Evolutionary conservation across 2,329 filamentous ascomycete species (phyloP).

Genomic region (Cytospora chrysosperma): DNA sequence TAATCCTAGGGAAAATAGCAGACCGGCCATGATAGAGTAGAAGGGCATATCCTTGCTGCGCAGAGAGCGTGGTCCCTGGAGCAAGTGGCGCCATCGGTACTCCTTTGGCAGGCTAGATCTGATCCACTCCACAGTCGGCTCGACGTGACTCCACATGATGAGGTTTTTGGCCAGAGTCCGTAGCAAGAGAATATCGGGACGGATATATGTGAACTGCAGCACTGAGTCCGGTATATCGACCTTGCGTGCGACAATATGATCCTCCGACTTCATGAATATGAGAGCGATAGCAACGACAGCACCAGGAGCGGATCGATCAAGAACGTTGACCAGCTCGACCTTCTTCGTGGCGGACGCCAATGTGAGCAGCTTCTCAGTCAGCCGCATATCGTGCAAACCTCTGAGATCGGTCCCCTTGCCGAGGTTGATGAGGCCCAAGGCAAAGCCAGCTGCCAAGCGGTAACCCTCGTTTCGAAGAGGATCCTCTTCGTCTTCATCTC

Average conservation of each 20-base stretch:
- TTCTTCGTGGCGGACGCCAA: conserved; percentile 88
- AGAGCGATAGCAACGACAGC: conserved; percentile 86
- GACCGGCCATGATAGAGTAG: conserved; percentile 85
- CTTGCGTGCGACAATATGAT: conserved; percentile 82
- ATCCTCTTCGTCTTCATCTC: conserved; percentile 78
- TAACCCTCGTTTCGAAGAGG: conserved; percentile 93
- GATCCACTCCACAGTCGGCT: conserved; percentile 74
- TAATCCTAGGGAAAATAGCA: conserved; percentile 78
- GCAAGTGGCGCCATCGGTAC: conserved; percentile 62
- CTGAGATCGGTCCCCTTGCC: conserved; percentile 85
- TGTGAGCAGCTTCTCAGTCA: conserved; percentile 83
- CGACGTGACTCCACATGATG: conserved; percentile 87
- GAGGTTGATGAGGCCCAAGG: conserved; percentile 90
- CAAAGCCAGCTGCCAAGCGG: conserved; percentile 87
- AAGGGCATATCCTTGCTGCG: conserved; percentile 85
- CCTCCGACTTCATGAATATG: conserved; percentile 96
- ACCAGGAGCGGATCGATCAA: conserved; percentile 91
- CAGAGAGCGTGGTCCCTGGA: conserved; percentile 61
- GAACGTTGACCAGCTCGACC: conserved; percentile 85
- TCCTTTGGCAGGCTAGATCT: conserved; percentile 67
- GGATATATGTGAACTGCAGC: conserved; percentile 91
- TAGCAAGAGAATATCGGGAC: conserved; percentile 87
- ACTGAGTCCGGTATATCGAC: conserved; percentile 89
- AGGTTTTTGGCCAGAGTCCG: conserved; percentile 86
- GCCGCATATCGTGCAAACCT: conserved; percentile 88